A percentile compares a stretch with the other conserved stretches of the same genome.
phyloP scores from a whole-genome alignment of 176 grass and related monocot genomes.

The Pontederia crassipes region DNA sequence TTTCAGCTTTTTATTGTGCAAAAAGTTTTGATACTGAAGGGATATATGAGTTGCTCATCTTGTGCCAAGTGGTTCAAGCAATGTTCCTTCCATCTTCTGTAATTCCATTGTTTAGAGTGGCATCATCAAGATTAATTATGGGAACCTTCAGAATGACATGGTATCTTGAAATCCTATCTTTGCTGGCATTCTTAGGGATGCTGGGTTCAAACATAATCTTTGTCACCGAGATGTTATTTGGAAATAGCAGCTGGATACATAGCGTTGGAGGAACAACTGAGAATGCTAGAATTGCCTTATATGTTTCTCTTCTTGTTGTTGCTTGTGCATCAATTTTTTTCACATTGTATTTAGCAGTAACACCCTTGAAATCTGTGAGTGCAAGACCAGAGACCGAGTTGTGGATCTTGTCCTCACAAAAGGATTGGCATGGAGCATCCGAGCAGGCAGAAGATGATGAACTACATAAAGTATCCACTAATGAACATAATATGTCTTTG shows the following conservation, averaged over 20 bases:
- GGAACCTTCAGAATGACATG: constrained; percentile 60
- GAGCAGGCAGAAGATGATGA: constrained; percentile 34
- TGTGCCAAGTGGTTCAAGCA: constrained; percentile 87
- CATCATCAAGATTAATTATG: constrained; percentile 88
- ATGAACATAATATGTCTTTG: constrained; percentile 49
- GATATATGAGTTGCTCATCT: constrained; percentile 80
- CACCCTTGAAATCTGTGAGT: constrained; percentile 82
- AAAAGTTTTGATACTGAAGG: constrained; percentile 69
- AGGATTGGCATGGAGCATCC: constrained; percentile 17
- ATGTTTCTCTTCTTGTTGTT: constrained; percentile 43
- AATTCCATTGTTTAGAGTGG: constrained; percentile 78
- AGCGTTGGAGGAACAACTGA: constrained; percentile 64
- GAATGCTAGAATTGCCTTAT: constrained; percentile 52
- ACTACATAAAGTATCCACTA: constrained; percentile 29
- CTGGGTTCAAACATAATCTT: constrained; percentile 84
- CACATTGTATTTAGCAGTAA: constrained; percentile 73
- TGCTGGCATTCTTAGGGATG: constrained; percentile 77
- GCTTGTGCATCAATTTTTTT: constrained; percentile 52
- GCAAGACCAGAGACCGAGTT: constrained; percentile 34
- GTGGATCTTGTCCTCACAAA: constrained; percentile 25
- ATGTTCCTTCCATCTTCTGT: constrained; percentile 86
- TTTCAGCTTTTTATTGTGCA: constrained; percentile 56
- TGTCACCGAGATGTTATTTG: constrained; percentile 75
- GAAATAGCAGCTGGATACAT: constrained; percentile 79
- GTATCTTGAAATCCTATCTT: constrained; percentile 67